A percentile compares a stretch with the other conserved stretches of the same genome.
phyloP scores from a whole-genome alignment of 2,329 filamentous ascomycete genomes.

The Trichoderma sp. region DNA sequence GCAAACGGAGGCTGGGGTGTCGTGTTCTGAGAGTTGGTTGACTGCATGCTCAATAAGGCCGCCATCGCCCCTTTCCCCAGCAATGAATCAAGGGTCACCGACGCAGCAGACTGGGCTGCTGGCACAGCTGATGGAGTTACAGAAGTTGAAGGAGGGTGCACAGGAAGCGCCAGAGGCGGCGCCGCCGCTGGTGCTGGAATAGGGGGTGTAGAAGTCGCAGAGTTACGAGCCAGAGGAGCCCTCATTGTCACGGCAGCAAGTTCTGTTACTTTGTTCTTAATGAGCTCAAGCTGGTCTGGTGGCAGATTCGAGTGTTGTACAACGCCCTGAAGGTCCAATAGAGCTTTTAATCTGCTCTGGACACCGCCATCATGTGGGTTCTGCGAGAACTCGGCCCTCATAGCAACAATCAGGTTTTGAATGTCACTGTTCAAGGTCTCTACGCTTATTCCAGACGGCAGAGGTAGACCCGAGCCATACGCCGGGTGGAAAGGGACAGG shows the following conservation, averaged over 20 bases:
- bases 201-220: conserved; percentile 41
- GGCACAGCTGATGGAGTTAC: conserved; percentile 37
- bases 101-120: conserved; percentile 35
- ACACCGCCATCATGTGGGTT: conserved; percentile 75
- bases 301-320: conserved; percentile 77
- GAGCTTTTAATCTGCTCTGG: conserved; percentile 78
- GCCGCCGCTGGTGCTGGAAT: conserved; percentile 42
- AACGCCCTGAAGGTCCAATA: conserved; percentile 76
- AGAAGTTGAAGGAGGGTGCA: conserved; percentile 33
- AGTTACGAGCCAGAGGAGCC: conserved; percentile 46
- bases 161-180: conserved; percentile 33
- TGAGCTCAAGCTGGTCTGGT: conserved; percentile 77
- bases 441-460: conserved; percentile 58
- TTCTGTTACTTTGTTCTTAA: conserved; percentile 81
- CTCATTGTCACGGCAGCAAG: conserved; percentile 66
- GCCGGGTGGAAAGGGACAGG: conserved; percentile 46
- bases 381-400: conserved; percentile 72
- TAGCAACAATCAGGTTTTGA: conserved; percentile 71
- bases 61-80: conserved; percentile 62
- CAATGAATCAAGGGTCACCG: conserved; percentile 58
- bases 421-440: conserved; percentile 82
- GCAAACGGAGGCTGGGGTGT: conserved; percentile 42
- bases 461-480: conserved; percentile 37
- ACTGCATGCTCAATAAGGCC: conserved; percentile 57
- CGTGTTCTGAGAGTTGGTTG: conserved; percentile 51